Base-by-base conservation (phyloP, 306 rosid species). In the Prosopis cineraria region DNA sequence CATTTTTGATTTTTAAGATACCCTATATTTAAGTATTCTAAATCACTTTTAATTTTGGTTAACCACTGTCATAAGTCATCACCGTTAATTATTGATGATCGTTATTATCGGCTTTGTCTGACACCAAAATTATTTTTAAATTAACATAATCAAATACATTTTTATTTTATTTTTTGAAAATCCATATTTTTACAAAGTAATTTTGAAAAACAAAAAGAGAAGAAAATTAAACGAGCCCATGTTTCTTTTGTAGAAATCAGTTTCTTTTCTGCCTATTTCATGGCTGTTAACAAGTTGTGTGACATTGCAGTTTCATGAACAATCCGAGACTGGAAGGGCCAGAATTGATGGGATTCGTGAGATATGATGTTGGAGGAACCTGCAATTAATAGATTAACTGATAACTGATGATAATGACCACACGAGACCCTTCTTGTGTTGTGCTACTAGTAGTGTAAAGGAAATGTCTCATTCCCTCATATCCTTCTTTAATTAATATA, bases 281-380 rank as follows among this genome's bases (percentile, higher is more conserved):
- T 59, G 20, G 31, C 1, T 55, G 1, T 9, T 24, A 25, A 55
- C n/a, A 55, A 25, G 3, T 62, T 75, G 68, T n/a, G 45, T 65
- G 29, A 66, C 56, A 55, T 68, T 62, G 89, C 85, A 93, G 98
- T 88, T 93, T 93, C 89, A 90, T 77, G 87, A 88, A 90, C 76
- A 93, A 93, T 68, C 90, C 97, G 39, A 87, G 92, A 83, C 70
- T 93, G 48, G 85, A 90, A 80, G 97, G 98, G 60, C 98, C 98
- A 45, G 91, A 91, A 75, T 87, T 93, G 67, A 86, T 93, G 97
- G 98, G 98, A 44, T 93, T 91, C 74, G 98, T 93, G 78, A 88
- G 97, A 83, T 93, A 93, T 58, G 93, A 88, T 52, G 62, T 14
- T n/a, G 87, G 89, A 81, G 97, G 86, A 83, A 88, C 81, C 84